A percentile compares a stretch with the other conserved stretches of the same genome.
Evolutionary conservation across 139 green algal species (phyloP).

Genomic region (Closterium sp.): DNA sequence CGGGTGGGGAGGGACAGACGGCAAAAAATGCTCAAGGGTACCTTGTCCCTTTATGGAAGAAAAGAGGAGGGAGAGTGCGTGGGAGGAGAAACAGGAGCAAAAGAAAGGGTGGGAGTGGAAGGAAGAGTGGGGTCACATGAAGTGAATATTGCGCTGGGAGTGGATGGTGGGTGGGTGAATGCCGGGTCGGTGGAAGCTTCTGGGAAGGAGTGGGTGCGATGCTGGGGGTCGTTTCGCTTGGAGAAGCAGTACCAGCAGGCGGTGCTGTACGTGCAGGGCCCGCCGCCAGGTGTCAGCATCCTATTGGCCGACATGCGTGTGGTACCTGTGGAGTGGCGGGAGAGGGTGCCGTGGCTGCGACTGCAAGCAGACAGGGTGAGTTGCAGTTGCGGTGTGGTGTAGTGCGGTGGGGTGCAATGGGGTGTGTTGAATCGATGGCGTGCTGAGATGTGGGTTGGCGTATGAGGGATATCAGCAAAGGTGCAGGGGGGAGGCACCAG

Average conservation of each 20-base stretch:
- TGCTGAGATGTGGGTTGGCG: no score
- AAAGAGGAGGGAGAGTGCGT: background rate
- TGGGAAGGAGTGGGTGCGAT: slow-evolving; percentile 20
- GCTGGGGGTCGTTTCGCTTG: slow-evolving; percentile 32
- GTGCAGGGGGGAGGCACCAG: no score
- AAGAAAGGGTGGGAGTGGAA: background rate
- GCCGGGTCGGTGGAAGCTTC: slow-evolving; percentile 10
- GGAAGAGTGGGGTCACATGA: background rate
- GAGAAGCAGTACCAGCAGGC: background rate
- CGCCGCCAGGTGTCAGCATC: slow-evolving; percentile 30
- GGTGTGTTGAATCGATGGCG: no score
- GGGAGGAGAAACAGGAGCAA: background rate
- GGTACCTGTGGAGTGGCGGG: slow-evolving; percentile 6
- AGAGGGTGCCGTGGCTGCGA: background rate
- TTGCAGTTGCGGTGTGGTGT: background rate
- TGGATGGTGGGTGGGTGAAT: slow-evolving; percentile 31
- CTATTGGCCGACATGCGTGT: slow-evolving; percentile 26
- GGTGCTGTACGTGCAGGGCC: slow-evolving; percentile 33
- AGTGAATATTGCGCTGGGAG: slow-evolving; percentile 10
- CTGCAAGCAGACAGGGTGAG: slow-evolving; percentile 15
- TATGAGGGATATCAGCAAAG: no score
- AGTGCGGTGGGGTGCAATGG: background rate
- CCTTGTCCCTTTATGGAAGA: background rate
- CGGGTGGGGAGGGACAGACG: background rate
- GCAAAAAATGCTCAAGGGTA: background rate